phyloP scores from a whole-genome alignment of 345 rosid genomes.

The Microcos paniculata region DNA sequence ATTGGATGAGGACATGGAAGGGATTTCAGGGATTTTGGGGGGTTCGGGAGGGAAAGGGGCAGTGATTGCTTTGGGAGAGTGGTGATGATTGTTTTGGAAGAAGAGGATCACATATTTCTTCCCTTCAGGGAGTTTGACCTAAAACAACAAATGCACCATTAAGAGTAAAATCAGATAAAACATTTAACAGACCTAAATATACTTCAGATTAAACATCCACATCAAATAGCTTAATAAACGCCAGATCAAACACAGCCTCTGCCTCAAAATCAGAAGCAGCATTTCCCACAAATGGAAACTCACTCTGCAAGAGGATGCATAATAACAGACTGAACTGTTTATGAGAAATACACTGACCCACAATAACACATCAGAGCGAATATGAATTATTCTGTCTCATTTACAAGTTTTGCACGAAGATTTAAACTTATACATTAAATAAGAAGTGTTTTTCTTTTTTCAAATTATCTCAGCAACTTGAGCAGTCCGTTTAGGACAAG shows the following conservation, averaged over 20 bases:
- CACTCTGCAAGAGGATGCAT: conserved; percentile 46
- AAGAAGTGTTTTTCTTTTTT: neutral
- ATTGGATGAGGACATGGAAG: conserved; percentile 23
- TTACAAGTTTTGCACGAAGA: no score
- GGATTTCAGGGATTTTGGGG: conserved; percentile 27
- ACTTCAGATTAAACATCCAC: no score
- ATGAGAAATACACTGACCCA: no score
- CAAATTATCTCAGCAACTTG: neutral
- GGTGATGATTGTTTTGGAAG: conserved; percentile 45
- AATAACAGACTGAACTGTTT: neutral
- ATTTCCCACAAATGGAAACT: conserved; percentile 82
- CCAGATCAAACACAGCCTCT: conserved; percentile 97
- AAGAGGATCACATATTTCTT: conserved; percentile 8
- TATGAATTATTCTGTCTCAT: no score
- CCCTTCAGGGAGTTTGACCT: no score
- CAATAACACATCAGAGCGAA: no score
- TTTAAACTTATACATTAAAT: neutral
- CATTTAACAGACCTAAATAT: no score
- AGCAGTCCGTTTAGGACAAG: neutral
- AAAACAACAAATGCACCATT: no score
- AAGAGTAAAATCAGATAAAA: no score
- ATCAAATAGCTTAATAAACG: conserved; percentile 48
- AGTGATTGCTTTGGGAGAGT: conserved; percentile 47
- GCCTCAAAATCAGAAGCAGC: conserved; percentile 91
- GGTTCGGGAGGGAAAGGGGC: conserved; percentile 45